phyloP scores from a whole-genome alignment of 768 basidiomycete species.

The Suillus fuscotomentosus region DNA sequence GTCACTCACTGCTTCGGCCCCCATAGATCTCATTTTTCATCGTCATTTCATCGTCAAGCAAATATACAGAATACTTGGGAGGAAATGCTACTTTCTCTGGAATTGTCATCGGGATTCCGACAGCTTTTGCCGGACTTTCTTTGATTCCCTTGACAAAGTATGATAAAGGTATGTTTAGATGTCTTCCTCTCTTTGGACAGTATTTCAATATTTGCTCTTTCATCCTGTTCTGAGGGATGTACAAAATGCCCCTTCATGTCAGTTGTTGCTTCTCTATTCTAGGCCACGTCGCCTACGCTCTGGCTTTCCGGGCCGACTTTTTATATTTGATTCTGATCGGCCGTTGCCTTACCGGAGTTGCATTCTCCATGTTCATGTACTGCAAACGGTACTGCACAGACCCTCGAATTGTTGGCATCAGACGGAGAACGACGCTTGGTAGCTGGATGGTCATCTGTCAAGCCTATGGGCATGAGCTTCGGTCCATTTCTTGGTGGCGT shows the following conservation, averaged over 20 bases:
- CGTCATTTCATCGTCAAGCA: conserved; percentile 63
- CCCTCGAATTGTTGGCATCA: conserved; percentile 61
- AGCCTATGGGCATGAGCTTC: conserved; percentile 55
- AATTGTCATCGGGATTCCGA: conserved; percentile 65
- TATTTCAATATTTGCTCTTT: background rate
- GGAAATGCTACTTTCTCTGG: conserved; percentile 73
- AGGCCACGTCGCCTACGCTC: conserved; percentile 59
- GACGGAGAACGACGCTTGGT: conserved; percentile 60
- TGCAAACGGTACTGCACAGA: conserved; percentile 68
- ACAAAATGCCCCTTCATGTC: conserved; percentile 54
- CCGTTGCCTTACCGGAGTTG: conserved; percentile 62
- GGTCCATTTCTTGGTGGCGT: conserved; percentile 67
- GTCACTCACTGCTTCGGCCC: background rate
- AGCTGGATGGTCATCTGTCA: conserved; percentile 67
- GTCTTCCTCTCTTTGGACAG: background rate
- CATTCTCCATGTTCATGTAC: conserved; percentile 68
- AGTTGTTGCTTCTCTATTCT: conserved; percentile 51
- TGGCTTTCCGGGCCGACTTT: conserved; percentile 57
- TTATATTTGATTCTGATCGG: conserved; percentile 72
- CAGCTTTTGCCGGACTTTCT: conserved; percentile 56
- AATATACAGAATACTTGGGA: conserved; percentile 61
- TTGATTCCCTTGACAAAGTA: conserved; percentile 54
- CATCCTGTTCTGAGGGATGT: conserved; percentile 39
- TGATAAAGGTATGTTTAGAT: conserved; percentile 47
- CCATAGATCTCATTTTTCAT: conserved; percentile 65